A percentile compares a stretch with the other conserved stretches of the same genome.
These are phyloP conservation scores for Psidium guajava DNA, from an alignment of 345 rosid genomes.

Conservation along the genomic window DNA sequence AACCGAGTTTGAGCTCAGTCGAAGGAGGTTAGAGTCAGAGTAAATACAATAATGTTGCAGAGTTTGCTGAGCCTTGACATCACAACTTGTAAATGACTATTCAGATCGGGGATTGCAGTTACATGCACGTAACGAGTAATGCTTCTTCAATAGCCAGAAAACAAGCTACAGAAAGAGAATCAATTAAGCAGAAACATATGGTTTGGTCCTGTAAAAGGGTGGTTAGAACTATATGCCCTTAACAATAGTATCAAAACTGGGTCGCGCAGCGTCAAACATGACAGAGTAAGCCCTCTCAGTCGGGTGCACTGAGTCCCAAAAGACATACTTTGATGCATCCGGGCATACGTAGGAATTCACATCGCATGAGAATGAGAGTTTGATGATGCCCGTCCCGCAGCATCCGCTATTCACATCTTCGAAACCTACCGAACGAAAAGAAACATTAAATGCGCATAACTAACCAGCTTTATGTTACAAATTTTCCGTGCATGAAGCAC, in stretches of 20 bases:
- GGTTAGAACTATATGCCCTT: neutral
- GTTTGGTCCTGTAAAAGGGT: neutral
- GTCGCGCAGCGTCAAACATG: conserved; percentile 4
- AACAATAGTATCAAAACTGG: neutral
- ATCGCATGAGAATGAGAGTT: conserved; percentile 46
- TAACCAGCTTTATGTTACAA: neutral
- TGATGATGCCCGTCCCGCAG: conserved; percentile 68
- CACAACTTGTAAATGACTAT: neutral
- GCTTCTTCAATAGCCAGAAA: neutral
- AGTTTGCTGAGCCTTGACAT: neutral
- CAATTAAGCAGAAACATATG: neutral
- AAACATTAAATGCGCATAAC: neutral
- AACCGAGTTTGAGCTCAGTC: neutral
- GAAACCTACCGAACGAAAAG: conserved; percentile 22
- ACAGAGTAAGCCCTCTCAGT: conserved; percentile 39
- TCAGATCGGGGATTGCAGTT: neutral
- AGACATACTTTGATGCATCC: conserved; percentile 57
- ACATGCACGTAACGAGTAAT: neutral
- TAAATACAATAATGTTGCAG: neutral
- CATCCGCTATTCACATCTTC: conserved; percentile 54
- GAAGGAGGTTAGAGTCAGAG: neutral
- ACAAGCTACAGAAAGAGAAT: neutral
- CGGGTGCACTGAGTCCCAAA: conserved; percentile 83
- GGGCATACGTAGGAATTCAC: conserved; percentile 45
- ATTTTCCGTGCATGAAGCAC: neutral